Base-by-base conservation (phyloP, 2,329 filamentous ascomycete species). In the Aspergillus versicolor region DNA sequence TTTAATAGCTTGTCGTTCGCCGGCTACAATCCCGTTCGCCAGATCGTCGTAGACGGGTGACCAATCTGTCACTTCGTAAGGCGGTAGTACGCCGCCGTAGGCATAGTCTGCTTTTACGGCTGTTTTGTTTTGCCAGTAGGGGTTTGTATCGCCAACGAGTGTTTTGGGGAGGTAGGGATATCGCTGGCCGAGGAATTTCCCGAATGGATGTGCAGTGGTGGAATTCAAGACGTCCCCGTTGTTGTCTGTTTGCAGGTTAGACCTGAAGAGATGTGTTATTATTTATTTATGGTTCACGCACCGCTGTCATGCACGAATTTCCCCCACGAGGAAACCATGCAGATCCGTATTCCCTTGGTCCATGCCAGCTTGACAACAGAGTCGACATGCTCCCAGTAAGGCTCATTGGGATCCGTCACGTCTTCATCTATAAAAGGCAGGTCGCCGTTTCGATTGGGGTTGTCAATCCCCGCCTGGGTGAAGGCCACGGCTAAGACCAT, bases 151-250 rank as follows among this genome's bases (percentile, higher is more conserved):
- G 17, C 32, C 55, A 5, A 54, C 37, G 2, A 57, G 38, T 9
- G 45, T 54, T 27, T 57, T 57, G 4, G 44, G 55, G 7, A 57
- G 44, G 49, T 57, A 57, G 1, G 50, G 55, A 17, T 57, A 54
- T 15, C 49, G 50, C 7, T 49, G 30, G n/a, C 55, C 55, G 19
- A 57, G 48, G 17, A 57, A 57, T 5, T 30, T 13, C 8, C 55
- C 55, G 17, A 53, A 53, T 6, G n/a, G 5, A 7, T 13, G 1
- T 3, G 55, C 43, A 12, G 34, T 57, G 43, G 42, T 52, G 6
- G n/a, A 13, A 21, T 45, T 45, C 13, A 45, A 13, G 8, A 45
- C 42, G 48, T 32, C 40, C 5, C n/a, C 27, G 9, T 11, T 27
- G 48, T 41, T 51, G 8, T 42, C 46, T 49, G 30, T 13, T 7